A percentile compares a stretch with the other conserved stretches of the same genome.
These are phyloP conservation scores for Filobasidium uniguttulatum DNA, from an alignment of 1,284 basidiomycete species.

Conservation along the genomic window DNA sequence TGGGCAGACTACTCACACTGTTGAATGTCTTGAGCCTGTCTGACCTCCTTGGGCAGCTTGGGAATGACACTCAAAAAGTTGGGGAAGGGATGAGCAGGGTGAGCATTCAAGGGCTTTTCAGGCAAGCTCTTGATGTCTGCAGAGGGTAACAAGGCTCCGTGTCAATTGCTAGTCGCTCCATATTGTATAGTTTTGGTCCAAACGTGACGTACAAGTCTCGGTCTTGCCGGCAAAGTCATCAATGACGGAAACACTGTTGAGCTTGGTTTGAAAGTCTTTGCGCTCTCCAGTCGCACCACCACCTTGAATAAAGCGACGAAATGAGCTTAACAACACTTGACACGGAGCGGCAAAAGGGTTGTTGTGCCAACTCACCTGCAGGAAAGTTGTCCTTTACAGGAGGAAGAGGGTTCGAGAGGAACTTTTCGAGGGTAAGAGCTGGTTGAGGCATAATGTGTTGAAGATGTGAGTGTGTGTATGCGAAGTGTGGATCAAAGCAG, in stretches of 20 bases:
- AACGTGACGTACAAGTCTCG: constrained; percentile 27
- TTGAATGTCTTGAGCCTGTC: constrained; percentile 31
- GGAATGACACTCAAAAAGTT: constrained; percentile 28
- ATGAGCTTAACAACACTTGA: not conserved
- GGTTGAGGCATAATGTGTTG: constrained; percentile 37
- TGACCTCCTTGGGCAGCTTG: constrained; percentile 28
- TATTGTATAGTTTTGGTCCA: too few species aligned
- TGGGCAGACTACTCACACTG: constrained; percentile 23
- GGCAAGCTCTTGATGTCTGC: constrained; percentile 7
- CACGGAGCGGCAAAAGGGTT: not conserved
- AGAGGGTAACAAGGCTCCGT: not conserved
- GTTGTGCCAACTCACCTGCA: constrained; percentile 15
- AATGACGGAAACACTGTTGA: constrained; percentile 31
- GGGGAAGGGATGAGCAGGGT: constrained; percentile 35
- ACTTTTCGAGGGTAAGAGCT: constrained; percentile 31
- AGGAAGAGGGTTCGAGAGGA: constrained; percentile 28
- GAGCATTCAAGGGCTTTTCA: constrained; percentile 22
- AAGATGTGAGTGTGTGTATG: too few species aligned
- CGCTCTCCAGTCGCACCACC: constrained; percentile 35
- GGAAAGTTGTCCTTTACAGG: constrained; percentile 31
- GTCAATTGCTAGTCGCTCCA: not conserved
- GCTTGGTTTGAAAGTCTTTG: constrained; percentile 26
- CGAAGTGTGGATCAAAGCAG: too few species aligned
- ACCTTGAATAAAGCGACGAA: too few species aligned
- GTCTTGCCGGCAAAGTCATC: constrained; percentile 27